Evolutionary conservation across 768 basidiomycete genomes (phyloP), one percentile per base, ranked within the genome.

Genomic region (Leccinum obscurum): DNA sequence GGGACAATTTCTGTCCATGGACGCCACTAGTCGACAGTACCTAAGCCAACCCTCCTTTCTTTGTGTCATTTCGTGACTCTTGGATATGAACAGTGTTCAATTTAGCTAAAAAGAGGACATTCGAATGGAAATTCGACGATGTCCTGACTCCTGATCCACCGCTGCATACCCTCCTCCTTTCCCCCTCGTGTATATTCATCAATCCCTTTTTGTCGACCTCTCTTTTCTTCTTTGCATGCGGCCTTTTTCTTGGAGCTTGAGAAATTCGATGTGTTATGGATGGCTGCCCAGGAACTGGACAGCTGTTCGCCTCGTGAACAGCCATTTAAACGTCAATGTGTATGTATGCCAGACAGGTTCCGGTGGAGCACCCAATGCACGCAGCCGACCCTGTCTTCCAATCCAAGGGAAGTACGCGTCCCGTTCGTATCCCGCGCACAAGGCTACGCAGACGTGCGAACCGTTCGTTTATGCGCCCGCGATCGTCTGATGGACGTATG

Each of bases 1-100:
- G 41, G 15, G 44, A 52, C 35, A 48, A 46, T 20, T 46, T 41
- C 20, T 30, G 26, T 52, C 53, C 54, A 53, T 32, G 32, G 30
- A 60, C 52, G 57, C 60, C 66, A 70, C 57, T 52, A 52, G 51
- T 60, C 20, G 50, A 55, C 46, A 44, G 54, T 58, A 61, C 56
- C 54, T 41, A 50, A 22, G 57, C 39, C 39, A 46, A 37, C 49
- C 37, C 30, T 17, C 24, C 22, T 28, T 37, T 13, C 17, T 28
- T 44, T 13, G 17, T 20, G n/a, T 30, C 13, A 49, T 13, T 26
- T 48, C 20, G 4, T 20, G 22, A 34, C 39, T 50, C 11, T 17
- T 32, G 34, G 53, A 54, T 53, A 55, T 30, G 49, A 50, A 24
- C 41, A 3, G 4, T 53, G 51, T 59, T 56, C 54, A 58, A 59